Evolutionary conservation across 331 rosid species (phyloP).

Genomic region (Phaseolus coccineus): DNA sequence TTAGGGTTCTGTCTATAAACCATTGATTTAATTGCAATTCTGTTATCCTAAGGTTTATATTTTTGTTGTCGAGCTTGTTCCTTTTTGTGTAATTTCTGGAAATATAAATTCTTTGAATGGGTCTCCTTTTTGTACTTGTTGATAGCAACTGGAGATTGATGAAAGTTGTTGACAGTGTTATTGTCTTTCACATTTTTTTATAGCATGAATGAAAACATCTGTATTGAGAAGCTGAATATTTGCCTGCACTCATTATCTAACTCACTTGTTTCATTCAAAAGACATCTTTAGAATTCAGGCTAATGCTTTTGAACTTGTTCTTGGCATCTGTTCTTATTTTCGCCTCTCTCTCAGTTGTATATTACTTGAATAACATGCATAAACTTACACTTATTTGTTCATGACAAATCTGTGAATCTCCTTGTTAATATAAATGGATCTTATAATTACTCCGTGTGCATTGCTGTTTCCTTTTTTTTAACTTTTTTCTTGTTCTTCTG

Average conservation of each 20-base stretch:
- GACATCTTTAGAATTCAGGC: not conserved
- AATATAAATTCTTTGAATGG: not conserved
- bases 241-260: not conserved
- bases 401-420: not conserved
- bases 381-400: not conserved
- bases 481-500: slow-evolving; percentile 1
- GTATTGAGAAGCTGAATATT: not conserved
- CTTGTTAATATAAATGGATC: slow-evolving; percentile 17
- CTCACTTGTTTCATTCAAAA: not conserved
- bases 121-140: not conserved
- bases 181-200: not conserved
- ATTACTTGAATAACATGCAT: not conserved
- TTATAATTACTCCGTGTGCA: slow-evolving; percentile 1
- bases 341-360: not conserved
- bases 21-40: not conserved
- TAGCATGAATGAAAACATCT: not conserved
- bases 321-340: no score
- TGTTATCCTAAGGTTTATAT: not conserved
- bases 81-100: not conserved
- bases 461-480: not conserved
- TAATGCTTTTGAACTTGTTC: not conserved
- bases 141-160: not conserved
- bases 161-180: not conserved
- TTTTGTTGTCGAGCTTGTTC: not conserved
- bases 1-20: not conserved